A percentile compares a stretch with the other conserved stretches of the same genome.
phyloP scores from a whole-genome alignment of 2,329 filamentous ascomycete genomes.

The Thielaviopsis euricoi region DNA sequence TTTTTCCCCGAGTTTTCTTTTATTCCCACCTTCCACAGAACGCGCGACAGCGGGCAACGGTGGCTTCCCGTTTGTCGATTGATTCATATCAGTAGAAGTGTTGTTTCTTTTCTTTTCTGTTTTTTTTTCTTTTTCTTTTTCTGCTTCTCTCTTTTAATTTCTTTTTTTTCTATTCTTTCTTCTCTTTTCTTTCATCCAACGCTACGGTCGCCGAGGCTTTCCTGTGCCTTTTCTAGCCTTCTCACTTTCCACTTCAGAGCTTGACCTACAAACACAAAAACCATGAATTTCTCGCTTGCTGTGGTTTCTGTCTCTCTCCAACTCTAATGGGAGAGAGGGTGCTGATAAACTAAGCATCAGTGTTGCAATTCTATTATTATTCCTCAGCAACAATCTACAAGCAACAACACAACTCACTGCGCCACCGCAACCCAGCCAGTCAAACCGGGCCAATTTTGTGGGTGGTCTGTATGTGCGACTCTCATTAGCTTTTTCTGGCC shows the following conservation, averaged over 20 bases:
- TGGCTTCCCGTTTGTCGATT: neutral
- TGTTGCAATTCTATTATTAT: neutral
- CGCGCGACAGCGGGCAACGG: neutral
- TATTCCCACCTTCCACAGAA: neutral
- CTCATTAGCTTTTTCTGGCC: neutral
- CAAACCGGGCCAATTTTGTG: neutral
- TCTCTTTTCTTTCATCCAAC: neutral
- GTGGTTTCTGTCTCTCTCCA: conserved; percentile 7
- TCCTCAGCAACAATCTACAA: neutral
- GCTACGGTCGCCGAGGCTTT: neutral
- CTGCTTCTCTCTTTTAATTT: neutral
- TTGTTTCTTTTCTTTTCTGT: neutral
- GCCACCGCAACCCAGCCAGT: neutral
- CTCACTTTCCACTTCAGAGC: neutral
- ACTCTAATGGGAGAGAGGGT: conserved; percentile 6
- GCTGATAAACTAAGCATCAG: neutral
- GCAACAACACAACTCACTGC: neutral
- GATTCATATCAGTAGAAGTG: neutral
- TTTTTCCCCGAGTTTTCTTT: neutral
- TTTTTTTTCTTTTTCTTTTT: neutral
- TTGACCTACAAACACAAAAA: neutral
- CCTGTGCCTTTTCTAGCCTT: neutral
- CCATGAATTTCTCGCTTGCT: conserved; percentile 7
- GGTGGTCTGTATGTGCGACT: neutral
- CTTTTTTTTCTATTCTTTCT: neutral